Evolutionary conservation across 495 filamentous ascomycete genomes (phyloP).

Genomic region (Daldinia vernicosa): DNA sequence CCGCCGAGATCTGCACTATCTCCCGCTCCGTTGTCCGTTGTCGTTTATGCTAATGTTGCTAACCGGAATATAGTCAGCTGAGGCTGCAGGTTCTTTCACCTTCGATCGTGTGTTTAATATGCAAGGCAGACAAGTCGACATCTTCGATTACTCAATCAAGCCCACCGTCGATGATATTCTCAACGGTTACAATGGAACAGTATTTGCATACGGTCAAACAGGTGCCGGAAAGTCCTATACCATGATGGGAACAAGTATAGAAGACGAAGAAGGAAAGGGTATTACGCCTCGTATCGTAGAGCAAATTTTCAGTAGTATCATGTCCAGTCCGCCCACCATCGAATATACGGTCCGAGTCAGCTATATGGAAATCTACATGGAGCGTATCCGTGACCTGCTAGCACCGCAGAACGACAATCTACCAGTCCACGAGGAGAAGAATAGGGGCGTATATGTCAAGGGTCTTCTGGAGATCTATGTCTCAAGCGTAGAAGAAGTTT

Average conservation of each 20-base stretch:
- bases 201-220: conserved; percentile 98
- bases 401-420: conserved; percentile 94
- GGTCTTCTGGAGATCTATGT: conserved; percentile 95
- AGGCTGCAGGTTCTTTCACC: conserved; percentile 86
- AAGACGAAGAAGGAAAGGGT: conserved; percentile 86
- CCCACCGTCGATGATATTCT: conserved; percentile 97
- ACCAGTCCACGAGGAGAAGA: conserved; percentile 97
- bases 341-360: conserved; percentile 97
- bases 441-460: conserved; percentile 94
- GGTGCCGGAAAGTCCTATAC: conserved; percentile 98
- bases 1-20: conserved; percentile 9
- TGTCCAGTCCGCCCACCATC: conserved; percentile 89
- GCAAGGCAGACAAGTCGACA: conserved; percentile 83
- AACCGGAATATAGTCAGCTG: conserved; percentile 70
- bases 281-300: conserved; percentile 97
- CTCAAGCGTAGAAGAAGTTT: conserved; percentile 93
- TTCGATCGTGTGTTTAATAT: conserved; percentile 98
- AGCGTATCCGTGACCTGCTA: conserved; percentile 92
- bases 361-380: conserved; percentile 99
- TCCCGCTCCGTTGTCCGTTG: conserved; percentile 9
- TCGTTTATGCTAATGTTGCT: conserved; percentile 13
- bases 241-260: conserved; percentile 98
- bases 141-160: conserved; percentile 97
- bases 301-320: conserved; percentile 95
- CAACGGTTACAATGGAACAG: conserved; percentile 98